These are phyloP conservation scores for Arthroderma sp. DNA, from an alignment of 2,329 filamentous ascomycete species.

Conservation along the genomic window DNA sequence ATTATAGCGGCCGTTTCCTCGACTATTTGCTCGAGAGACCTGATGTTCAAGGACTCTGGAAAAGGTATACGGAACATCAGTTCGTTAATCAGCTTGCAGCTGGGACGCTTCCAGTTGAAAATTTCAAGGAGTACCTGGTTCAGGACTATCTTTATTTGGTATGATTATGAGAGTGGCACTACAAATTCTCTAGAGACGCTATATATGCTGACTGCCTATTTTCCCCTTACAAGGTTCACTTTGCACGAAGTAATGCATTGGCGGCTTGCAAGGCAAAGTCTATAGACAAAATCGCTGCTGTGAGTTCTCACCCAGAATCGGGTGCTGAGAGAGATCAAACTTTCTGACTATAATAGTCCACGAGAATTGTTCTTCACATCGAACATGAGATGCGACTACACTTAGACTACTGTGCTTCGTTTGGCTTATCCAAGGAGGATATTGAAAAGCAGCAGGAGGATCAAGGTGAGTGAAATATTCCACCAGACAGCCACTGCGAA, in stretches of 20 bases:
- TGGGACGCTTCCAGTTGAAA: constrained; percentile 58
- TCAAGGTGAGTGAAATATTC: constrained; percentile 39
- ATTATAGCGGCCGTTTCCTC: constrained; percentile 56
- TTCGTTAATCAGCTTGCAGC: constrained; percentile 68
- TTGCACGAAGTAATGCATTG: constrained; percentile 72
- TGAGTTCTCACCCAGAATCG: constrained; percentile 26
- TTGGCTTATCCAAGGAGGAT: constrained; percentile 60
- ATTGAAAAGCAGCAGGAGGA: constrained; percentile 63
- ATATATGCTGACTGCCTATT: background rate
- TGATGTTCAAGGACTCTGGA: constrained; percentile 64
- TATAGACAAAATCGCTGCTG: constrained; percentile 58
- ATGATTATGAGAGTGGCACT: background rate
- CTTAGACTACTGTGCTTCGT: constrained; percentile 65
- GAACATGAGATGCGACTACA: constrained; percentile 70
- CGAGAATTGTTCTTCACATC: constrained; percentile 62
- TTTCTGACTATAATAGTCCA: constrained; percentile 33
- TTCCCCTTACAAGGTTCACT: constrained; percentile 52
- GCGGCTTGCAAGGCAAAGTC: constrained; percentile 71
- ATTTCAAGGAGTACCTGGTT: constrained; percentile 78
- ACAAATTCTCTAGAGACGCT: too few relatives aligned
- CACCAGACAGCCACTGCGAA: background rate
- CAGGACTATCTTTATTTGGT: constrained; percentile 90
- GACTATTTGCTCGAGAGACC: constrained; percentile 66
- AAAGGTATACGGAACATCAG: constrained; percentile 61
- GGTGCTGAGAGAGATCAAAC: background rate